Evolutionary conservation across 176 grass and related monocot species (phyloP).

Genomic region (Aegilops bicornis): DNA sequence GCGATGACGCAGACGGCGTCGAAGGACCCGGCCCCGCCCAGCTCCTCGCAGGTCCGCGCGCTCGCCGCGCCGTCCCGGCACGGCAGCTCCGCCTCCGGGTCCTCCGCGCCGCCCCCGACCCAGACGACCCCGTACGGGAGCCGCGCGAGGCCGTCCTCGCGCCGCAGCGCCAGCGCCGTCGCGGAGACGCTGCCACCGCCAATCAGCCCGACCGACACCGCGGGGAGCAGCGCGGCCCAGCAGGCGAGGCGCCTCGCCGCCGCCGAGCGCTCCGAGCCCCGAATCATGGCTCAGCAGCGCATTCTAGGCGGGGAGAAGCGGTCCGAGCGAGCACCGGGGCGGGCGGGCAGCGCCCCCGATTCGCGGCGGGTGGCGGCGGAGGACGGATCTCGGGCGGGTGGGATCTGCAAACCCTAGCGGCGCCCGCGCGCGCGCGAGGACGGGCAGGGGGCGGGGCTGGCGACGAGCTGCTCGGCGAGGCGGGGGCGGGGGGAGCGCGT

Average conservation of each 20-base stretch:
- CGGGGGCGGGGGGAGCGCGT: not conserved
- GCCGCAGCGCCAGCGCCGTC: not conserved
- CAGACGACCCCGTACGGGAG: not conserved
- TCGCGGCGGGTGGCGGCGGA: not conserved
- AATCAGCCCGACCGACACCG: not conserved
- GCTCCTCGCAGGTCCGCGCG: constrained; percentile 65
- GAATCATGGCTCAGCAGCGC: constrained; percentile 20
- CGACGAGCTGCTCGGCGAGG: not conserved
- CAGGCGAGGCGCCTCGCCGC: not conserved
- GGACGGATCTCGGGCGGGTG: not conserved
- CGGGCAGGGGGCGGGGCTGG: not conserved
- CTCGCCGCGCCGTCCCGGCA: constrained; percentile 27
- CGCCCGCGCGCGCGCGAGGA: not conserved
- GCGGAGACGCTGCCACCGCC: not conserved
- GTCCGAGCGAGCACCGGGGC: not conserved
- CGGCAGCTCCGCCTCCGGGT: not conserved
- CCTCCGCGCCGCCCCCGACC: not conserved
- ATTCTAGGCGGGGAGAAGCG: not conserved
- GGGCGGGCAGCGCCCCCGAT: not conserved
- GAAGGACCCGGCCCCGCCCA: constrained; percentile 78
- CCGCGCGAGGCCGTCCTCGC: not conserved
- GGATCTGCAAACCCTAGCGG: constrained; percentile 36
- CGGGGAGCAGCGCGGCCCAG: constrained; percentile 28
- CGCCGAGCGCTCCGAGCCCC: not conserved
- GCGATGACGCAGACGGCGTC: constrained; percentile 62